Base-by-base conservation (phyloP, 2,329 filamentous ascomycete species). In the Drechmeria coniospora region DNA sequence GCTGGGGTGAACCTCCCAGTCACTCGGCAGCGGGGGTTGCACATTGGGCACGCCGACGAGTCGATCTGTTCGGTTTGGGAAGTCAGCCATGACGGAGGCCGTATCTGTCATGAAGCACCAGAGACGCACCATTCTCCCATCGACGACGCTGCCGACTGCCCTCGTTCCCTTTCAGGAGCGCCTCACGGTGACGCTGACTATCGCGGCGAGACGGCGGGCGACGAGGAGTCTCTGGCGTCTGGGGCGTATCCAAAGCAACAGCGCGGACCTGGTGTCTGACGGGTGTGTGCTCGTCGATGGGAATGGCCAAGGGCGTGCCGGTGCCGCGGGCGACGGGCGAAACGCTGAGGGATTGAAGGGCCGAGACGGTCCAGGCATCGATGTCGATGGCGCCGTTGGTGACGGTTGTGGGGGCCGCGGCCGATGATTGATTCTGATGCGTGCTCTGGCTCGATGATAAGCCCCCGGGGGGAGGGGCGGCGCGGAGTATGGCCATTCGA, bases 41-140 rank as follows among this genome's bases (percentile, higher is more conserved):
- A 68, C 81, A 54, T 90, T 78, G 12, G 90, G 90, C 34, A 95
- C 90, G 52, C 75, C 71, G 31, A 93, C 59, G 36, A 95, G 72
- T 38, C 73, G 83, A 55, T 93, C 87, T 92, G 48, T 30, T 13
- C 11, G 27, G 28, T 11, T 13, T 8, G 3, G 6, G 10, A 5
- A n/a, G 21, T 31, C 31, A 31, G 28, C 16, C 11, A 23, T 16
- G 14, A 19, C 17, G n/a, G 16, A 26, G 27, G 4, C 13, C 13
- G 7, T 4, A 6, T 6, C 4, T 4, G 14, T 16, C 21, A 15
- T 20, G 13, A 20, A 29, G 10, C 6, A 26, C 4, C 8, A 18
- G 15, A 4, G n/a, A 11, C 55, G 38, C 65, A 92, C 83, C 81
- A 53, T 95, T 98, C 61, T 98, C 90, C 84, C 86, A 95, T 31